Evolutionary conservation across 202 grass and related monocot species (phyloP), one percentile per base, ranked within the genome.

Genomic region (Hordeum pubiflorum): DNA sequence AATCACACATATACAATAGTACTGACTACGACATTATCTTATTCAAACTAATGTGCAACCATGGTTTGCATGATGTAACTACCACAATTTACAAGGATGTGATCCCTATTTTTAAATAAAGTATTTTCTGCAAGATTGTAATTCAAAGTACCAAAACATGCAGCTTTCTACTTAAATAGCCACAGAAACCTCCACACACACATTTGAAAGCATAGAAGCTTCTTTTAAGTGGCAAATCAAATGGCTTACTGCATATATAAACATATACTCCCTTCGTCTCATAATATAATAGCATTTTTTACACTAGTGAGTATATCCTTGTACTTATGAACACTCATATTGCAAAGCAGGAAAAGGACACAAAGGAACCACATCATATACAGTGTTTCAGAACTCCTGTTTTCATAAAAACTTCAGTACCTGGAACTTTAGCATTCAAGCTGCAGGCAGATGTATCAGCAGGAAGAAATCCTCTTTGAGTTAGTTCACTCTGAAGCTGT

Each of bases 371-470:
- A 52, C 21, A 75, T 6, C 15, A 84, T 36, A 62, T 46, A 37
- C n/a, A 68, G 31, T 34, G 36, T 72, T 72, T 72, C 27, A 39
- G 37, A 81, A 60, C 18, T 74, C 20, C 3, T 3, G 20, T 79
- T 78, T 79, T 61, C 3, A 31, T 15, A 86, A 7, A 69, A 40
- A 89, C 33, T 26, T 31, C 44, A 33, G 43, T 89, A 94, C 96
- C 96, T 87, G 92, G 83, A 95, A 88, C 87, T 86, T 85, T 90
- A 63, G 96, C 87, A 82, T 99, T 99, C 69, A 95, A 82, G 67
- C 89, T 93, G 80, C 90, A 95, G 60, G 72, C 71, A 36, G 92
- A 93, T 55, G 86, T 72, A 87, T 95, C 96, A 46, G 72, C 63
- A 23, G 96, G 92, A 82, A 99, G 62, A 79, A 99, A 88, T 33